Evolutionary conservation across 2,329 filamentous ascomycete species (phyloP), one percentile per base, ranked within the genome.

Genomic region (Trichoderma afroharzianum): DNA sequence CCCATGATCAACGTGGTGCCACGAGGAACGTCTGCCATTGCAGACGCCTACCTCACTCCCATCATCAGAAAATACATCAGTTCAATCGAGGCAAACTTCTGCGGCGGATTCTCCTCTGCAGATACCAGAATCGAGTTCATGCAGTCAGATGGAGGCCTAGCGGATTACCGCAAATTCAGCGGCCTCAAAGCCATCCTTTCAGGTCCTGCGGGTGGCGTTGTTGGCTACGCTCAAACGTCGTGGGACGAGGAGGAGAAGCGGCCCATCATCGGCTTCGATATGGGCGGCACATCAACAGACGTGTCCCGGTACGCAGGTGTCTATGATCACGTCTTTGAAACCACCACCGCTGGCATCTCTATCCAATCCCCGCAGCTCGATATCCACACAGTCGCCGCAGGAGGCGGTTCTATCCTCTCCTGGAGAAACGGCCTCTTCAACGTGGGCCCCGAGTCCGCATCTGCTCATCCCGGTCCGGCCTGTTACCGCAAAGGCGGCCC

Each of bases 281-380:
- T 82, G 80, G 82, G 82, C 9, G 92, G 92, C n/a, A 94, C 92
- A 1, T 91, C 88, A 32, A 94, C 92, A 1, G 92, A 94, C 77
- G 91, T 93, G 9, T 92, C 89, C 30, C 84, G 92, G 47, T 94
- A 92, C 74, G 90, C 78, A 3, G 82, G 83, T 1, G 77, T 78
- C 2, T 81, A 81, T 36, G 82, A 83, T 32, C 82, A 84, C 61
- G 78, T 83, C 0, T 93, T 94, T 73, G 92, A 94, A 76, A 93
- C 91, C 0, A 93, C 91, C 0, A 94, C 91, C 0, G 92, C 93
- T 0, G 93, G 92, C 14, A 89, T 95, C 1, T 91, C 91, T 1
- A 93, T 95, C 12, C 92, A 94, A 74, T 91, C 90, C 1, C 92
- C 93, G 0, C 92, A 95, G 77, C 86, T 95, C 1, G 92, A 95